Evolutionary conservation across 2,329 filamentous ascomycete species (phyloP).

Genomic region (Clonostachys rosea): DNA sequence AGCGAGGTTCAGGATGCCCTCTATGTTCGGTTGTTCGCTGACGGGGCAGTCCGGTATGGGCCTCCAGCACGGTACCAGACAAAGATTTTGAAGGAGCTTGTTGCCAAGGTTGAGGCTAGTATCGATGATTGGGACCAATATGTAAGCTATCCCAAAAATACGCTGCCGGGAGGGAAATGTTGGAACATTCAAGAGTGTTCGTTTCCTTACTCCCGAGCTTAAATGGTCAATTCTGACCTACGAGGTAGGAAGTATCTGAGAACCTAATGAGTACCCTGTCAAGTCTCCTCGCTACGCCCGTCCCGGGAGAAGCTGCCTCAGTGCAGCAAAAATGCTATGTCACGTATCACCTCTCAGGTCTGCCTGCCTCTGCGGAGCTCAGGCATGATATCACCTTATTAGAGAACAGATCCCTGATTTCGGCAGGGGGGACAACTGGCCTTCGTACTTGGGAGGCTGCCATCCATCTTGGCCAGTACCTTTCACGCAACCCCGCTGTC

Average conservation of each 20-base stretch:
- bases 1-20: conserved; percentile 61
- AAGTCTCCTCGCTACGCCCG: conserved; percentile 55
- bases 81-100: conserved; percentile 68
- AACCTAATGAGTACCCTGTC: conserved; percentile 68
- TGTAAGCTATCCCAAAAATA: conserved; percentile 52
- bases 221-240: conserved; percentile 12
- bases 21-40: conserved; percentile 62
- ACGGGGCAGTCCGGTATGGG: conserved; percentile 44
- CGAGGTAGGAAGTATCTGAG: conserved; percentile 72
- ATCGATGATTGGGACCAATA: conserved; percentile 81
- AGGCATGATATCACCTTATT: conserved; percentile 51
- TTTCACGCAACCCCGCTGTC: conserved; percentile 41
- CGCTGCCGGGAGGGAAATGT: too few species aligned
- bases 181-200: too few species aligned
- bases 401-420: conserved; percentile 65
- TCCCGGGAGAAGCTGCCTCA: conserved; percentile 59
- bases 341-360: conserved; percentile 55
- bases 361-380: not conserved
- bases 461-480: conserved; percentile 66
- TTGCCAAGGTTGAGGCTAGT: conserved; percentile 64
- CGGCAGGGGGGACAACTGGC: conserved; percentile 69
- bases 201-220: too few species aligned
- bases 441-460: conserved; percentile 79
- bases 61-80: conserved; percentile 68
- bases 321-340: conserved; percentile 72